A percentile compares a stretch with the other conserved stretches of the same genome.
These are phyloP conservation scores for Lanzia echinophila DNA, from an alignment of 2,329 filamentous ascomycete species.

Conservation along the genomic window DNA sequence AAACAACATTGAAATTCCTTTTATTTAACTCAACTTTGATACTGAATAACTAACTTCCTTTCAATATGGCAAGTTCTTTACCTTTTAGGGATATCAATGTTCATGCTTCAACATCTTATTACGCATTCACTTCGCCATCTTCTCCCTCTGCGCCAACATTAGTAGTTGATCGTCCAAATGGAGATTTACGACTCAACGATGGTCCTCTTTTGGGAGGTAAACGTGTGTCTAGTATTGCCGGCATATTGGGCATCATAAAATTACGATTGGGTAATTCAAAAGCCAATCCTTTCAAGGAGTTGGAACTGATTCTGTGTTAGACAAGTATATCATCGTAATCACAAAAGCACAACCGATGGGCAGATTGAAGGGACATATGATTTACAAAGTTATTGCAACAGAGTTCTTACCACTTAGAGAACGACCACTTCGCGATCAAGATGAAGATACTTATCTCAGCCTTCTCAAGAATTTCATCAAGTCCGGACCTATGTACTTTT, in stretches of 20 bases:
- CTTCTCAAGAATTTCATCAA: conserved; percentile 78
- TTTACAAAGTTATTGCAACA: conserved; percentile 86
- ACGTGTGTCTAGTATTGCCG: conserved; percentile 88
- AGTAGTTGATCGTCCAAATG: conserved; percentile 84
- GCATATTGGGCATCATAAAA: conserved; percentile 90
- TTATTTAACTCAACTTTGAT: no score
- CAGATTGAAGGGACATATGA: conserved; percentile 87
- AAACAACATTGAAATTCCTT: no score
- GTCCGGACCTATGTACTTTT: conserved; percentile 91
- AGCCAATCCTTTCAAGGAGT: background rate
- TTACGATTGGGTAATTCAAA: conserved; percentile 70
- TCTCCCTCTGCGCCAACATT: conserved; percentile 83
- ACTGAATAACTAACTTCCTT: no score
- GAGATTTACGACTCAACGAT: conserved; percentile 81
- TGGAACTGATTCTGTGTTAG: conserved; percentile 31
- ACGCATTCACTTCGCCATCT: conserved; percentile 94
- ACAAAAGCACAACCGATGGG: conserved; percentile 90
- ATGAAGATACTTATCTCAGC: conserved; percentile 85
- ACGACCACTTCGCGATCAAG: conserved; percentile 80
- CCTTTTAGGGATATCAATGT: conserved; percentile 97
- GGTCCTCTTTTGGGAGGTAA: conserved; percentile 68
- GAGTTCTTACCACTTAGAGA: conserved; percentile 94
- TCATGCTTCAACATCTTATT: conserved; percentile 83
- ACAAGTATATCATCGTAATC: conserved; percentile 96
- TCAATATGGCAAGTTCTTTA: conserved; percentile 43